phyloP scores from a whole-genome alignment of 805 yeast genomes.

The Zygosaccharomyces gambellarensis region DNA sequence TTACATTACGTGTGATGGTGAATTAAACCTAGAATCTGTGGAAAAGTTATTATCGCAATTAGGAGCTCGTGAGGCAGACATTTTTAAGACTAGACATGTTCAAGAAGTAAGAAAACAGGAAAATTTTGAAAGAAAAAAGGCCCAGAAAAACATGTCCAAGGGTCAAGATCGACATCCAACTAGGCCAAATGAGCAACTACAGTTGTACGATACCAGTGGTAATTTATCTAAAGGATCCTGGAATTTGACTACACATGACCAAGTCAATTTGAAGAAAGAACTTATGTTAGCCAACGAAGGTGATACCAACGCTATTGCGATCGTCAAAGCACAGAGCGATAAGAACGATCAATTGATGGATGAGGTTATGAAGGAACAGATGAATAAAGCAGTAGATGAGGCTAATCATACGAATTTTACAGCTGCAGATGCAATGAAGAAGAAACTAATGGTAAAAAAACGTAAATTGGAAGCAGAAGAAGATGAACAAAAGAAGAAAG shows the following conservation, averaged over 20 bases:
- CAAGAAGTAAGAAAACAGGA: conserved; percentile 67
- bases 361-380: conserved; percentile 28
- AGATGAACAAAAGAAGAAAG: conserved; percentile 14
- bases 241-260: conserved; percentile 62
- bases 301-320: conserved; percentile 63
- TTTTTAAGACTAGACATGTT: conserved; percentile 65
- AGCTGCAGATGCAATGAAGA: conserved; percentile 44
- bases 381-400: conserved; percentile 30
- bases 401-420: conserved; percentile 40
- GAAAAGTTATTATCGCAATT: conserved; percentile 62
- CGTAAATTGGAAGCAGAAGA: conserved; percentile 26
- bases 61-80: conserved; percentile 69
- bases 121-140: conserved; percentile 53
- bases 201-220: conserved; percentile 72
- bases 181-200: conserved; percentile 64
- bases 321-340: conserved; percentile 42
- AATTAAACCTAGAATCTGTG: conserved; percentile 67
- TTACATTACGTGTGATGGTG: conserved; percentile 88
- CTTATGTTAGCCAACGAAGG: conserved; percentile 69
- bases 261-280: conserved; percentile 57
- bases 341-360: conserved; percentile 24
- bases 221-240: conserved; percentile 62
- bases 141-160: conserved; percentile 52
- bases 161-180: conserved; percentile 76
- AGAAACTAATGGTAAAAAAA: conserved; percentile 31